Conservation (phyloP, 2,329 filamentous ascomycete species). For the Cladosporium velox region DNA sequence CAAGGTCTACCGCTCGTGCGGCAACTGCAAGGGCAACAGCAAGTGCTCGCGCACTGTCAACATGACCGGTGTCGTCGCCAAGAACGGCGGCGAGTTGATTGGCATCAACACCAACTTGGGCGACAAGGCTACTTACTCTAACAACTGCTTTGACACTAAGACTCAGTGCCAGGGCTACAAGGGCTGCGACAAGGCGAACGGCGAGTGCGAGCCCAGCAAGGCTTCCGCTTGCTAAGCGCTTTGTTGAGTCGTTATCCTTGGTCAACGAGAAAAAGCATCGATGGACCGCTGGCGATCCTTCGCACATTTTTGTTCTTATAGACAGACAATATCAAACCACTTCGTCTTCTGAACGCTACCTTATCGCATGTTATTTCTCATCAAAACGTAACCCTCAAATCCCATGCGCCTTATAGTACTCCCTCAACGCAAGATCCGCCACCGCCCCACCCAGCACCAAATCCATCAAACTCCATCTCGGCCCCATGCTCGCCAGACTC, state of each 20-base stretch:
- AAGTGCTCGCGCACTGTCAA: slow-evolving; percentile 16
- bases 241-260: background rate
- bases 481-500: slow-evolving; percentile 29
- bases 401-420: slow-evolving; percentile 37
- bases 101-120: slow-evolving; percentile 18
- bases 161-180: slow-evolving; percentile 17
- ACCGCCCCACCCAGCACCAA: slow-evolving; percentile 35
- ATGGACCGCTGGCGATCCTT: background rate
- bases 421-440: slow-evolving; percentile 36
- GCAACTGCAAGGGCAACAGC: slow-evolving; percentile 16
- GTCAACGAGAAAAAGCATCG: background rate
- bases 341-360: background rate
- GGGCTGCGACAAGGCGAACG: slow-evolving; percentile 12
- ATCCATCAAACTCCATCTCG: slow-evolving; percentile 34
- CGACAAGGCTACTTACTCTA: slow-evolving; percentile 15
- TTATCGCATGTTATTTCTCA: background rate
- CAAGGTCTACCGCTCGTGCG: slow-evolving; percentile 16
- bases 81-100: slow-evolving; percentile 15
- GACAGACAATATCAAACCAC: background rate
- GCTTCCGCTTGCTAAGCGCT: slow-evolving; percentile 8
- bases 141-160: slow-evolving; percentile 15
- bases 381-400: background rate
- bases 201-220: slow-evolving; percentile 16
- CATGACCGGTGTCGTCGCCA: slow-evolving; percentile 13
- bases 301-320: background rate